Evolutionary conservation across 176 grass and related monocot species (phyloP), one percentile per base, ranked within the genome.

Genomic region (Bothriochloa decipiens): DNA sequence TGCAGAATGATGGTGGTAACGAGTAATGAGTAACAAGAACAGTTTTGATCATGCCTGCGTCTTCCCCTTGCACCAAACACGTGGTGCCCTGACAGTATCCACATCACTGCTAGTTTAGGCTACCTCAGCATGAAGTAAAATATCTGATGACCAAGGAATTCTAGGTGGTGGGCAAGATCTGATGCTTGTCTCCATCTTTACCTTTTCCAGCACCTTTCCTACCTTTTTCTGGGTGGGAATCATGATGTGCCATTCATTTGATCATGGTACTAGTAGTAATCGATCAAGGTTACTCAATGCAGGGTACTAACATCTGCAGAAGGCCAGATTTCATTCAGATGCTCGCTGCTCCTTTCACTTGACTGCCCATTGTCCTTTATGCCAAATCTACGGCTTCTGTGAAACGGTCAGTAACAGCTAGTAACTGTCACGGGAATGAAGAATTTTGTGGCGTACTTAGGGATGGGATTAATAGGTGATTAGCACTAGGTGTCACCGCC

Each of bases 121-220:
- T 79, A 68, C 47, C 39, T 74, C 76, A 60, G 28, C 60, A 79
- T 62, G 58, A n/a, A 85, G 77, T 83, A 52, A 74, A 60, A 74
- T 15, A 22, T 32, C n/a, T n/a, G 26, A 9, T 61, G 45, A 14
- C 60, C 4, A 47, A 11, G 28, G 23, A 82, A 86, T 78, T 72
- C 46, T 65, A 46, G 43, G 74, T 71, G 73, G 68, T 75, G 27
- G 60, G 80, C 75, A 80, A 87, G 89, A 87, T 90, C 68, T 83
- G 69, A 90, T 83, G 74, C 23, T 75, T 87, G 84, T 75, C 88
- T 50, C 61, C 80, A 63, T 87, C 75, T 75, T 86, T 69, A 80
- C 80, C 50, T 62, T 87, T 81, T 83, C 39, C 18, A 61, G 50
- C 72, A 10, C 66, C 65, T 73, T 77, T 75, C 20, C 32, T 74